Evolutionary conservation across 2,329 filamentous ascomycete genomes (phyloP), one percentile per base, ranked within the genome.

Genomic region (Colletotrichum australisinense): DNA sequence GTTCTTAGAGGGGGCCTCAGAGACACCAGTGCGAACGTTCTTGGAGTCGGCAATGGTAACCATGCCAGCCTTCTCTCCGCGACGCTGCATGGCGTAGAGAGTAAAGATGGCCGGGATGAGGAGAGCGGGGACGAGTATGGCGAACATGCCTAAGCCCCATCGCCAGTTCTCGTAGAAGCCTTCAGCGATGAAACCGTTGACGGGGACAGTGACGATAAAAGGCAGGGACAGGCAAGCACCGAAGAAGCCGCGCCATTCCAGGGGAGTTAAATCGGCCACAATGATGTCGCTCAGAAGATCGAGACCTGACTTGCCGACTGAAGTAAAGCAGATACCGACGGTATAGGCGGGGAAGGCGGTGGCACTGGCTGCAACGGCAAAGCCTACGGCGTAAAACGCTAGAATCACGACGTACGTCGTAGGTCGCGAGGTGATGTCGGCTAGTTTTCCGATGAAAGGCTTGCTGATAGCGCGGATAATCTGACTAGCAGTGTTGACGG

Each of bases 141-240:
- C 86, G 79, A 90, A 93, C 78, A 88, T 88, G 64, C 90, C 91
- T 76, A 90, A 88, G 3, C 87, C 90, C 91, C 90, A 93, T 58
- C 90, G 86, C 89, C 90, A 92, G 2, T 42, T 76, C 28, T 83
- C 81, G 5, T 79, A 74, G 52, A 85, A 83, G 22, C 75, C 81
- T 6, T 85, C 80, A 4, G 80, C 80, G 22, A 86, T 86, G 76
- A 84, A 84, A 1, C 83, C 84, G 30, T 83, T 84, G 75, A 86
- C 74, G 24, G 81, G 82, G 0, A 82, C 79, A 0, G 83, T 86
- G 46, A 86, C 76, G 30, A 84, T 75, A 70, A 81, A 81, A 1
- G 79, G 79, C 0, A 79, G 14, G 3, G 77, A 76, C 14, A 81
- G 67, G 3, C 60, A 67, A 4, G 79, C 79, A 19, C 79, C 73